Base-by-base conservation (phyloP, 441 rosid species). In the Viola pubescens region DNA sequence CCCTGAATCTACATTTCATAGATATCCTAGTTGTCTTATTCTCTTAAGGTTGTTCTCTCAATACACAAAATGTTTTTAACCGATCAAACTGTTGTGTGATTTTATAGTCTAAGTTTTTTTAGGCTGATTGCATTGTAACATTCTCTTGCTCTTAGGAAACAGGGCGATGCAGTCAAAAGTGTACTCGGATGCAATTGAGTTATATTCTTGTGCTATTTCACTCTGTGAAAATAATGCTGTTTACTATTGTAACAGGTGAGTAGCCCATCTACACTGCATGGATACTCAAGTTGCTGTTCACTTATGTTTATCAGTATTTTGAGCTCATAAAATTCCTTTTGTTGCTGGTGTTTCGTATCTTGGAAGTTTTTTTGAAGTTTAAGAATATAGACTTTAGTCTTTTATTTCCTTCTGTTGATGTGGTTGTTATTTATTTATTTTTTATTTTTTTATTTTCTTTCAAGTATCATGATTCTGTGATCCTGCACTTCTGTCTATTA, bases 221-320 rank as follows among this genome's bases (percentile, higher is more conserved):
- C 87, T 91, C 26, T 53, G 66, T 10, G 81, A 81, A 72, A 67
- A 78, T 34, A 88, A 83, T 63, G 90, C 97, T 66, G 83, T 91
- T 64, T 91, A 86, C 74, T 84, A 82, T 75, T 82, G 90, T 71
- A 91, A 91, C 84, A 82, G 97, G 96, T 89, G 69, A 67, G 34
- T 26, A 26, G 34, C 34, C 34, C 34, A 26, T 26, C 34, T 26
- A 2, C 2, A 26, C 34, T 26, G 34, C 34, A 2, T 26, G 34
- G 34, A 26, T 26, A 26, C 34, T 26, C 34, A 26, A 26, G 34
- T 26, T 26, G 34, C 34, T 26, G 34, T 26, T 26, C 34, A 26
- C 34, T 26, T 26, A 26, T 2, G 34, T 26, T 26, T 26, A 26
- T 26, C 34, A 26, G 34, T 26, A 26, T 26, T 1, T 2, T 26